Percentiles rank a stretch among this genome's conserved stretches.
Conservation (phyloP, 495 filamentous ascomycete species). For the Hypoxylon perforatum region DNA sequence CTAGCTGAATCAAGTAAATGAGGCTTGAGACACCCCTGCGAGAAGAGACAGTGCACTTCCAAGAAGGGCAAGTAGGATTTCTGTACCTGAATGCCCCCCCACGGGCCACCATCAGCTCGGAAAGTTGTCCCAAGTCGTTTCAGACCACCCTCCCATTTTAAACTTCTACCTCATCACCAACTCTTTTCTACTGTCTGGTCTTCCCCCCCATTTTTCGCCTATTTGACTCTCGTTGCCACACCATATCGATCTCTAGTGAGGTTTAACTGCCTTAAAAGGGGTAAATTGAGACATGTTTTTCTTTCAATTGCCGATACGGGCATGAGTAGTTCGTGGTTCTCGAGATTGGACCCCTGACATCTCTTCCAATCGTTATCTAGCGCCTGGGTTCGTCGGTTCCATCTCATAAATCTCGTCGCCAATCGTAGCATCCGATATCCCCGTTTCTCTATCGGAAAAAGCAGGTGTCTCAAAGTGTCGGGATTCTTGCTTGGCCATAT, state of each 20-base stretch:
- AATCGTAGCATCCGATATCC: slow-evolving; percentile 23
- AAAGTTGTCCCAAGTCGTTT: not conserved
- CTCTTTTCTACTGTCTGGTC: not conserved
- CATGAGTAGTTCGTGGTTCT: slow-evolving; percentile 30
- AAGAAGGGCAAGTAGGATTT: no score
- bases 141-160: not conserved
- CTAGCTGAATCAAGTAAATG: no score
- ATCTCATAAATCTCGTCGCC: slow-evolving; percentile 21
- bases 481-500: slow-evolving; percentile 11
- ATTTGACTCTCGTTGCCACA: slow-evolving; percentile 27
- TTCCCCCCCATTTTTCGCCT: not conserved
- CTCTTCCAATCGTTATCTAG: slow-evolving; percentile 26
- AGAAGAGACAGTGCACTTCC: no score
- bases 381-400: slow-evolving; percentile 13
- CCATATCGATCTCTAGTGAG: slow-evolving; percentile 14
- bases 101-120: no score
- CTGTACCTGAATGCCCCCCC: no score
- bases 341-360: slow-evolving; percentile 29
- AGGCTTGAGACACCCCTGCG: no score
- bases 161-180: slow-evolving; percentile 6
- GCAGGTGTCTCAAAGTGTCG: slow-evolving; percentile 21
- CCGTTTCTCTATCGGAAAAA: slow-evolving; percentile 14
- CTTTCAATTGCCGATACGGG: slow-evolving; percentile 38
- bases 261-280: slow-evolving; percentile 5
- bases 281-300: slow-evolving; percentile 5